Evolutionary conservation across 495 filamentous ascomycete species (phyloP).

Genomic region (Podospora sp.): DNA sequence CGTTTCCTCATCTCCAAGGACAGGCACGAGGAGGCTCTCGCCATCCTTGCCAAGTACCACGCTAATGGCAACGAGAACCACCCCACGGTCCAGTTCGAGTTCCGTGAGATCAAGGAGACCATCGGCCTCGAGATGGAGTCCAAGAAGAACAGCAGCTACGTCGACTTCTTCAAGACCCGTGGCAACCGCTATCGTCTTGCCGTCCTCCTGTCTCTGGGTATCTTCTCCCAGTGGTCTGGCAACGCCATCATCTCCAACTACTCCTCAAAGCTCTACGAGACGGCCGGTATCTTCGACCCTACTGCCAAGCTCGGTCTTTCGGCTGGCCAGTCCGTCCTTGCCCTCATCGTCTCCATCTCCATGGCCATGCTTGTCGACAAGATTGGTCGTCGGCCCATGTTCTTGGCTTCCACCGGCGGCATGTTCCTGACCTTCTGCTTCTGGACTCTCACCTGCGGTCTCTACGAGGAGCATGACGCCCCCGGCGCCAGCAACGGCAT

Average conservation of each 20-base stretch:
- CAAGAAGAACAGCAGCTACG: slow-evolving; percentile 47
- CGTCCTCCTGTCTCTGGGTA: slow-evolving; percentile 60
- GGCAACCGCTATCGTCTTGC: slow-evolving; percentile 68
- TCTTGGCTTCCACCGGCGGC: slow-evolving; percentile 59
- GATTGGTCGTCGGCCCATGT: slow-evolving; percentile 60
- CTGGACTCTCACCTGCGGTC: slow-evolving; percentile 52
- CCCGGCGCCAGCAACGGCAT: slow-evolving; percentile 51
- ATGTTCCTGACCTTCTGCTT: slow-evolving; percentile 63
- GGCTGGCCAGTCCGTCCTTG: slow-evolving; percentile 53
- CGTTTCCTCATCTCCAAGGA: slow-evolving; percentile 68
- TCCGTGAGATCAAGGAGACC: slow-evolving; percentile 61
- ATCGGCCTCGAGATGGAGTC: slow-evolving; percentile 55
- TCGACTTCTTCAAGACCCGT: slow-evolving; percentile 66
- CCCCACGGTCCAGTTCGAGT: slow-evolving; percentile 63
- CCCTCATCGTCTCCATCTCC: slow-evolving; percentile 55
- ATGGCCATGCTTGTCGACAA: slow-evolving; percentile 64
- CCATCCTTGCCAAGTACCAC: slow-evolving; percentile 59
- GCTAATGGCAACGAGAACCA: slow-evolving; percentile 58
- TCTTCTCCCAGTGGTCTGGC: slow-evolving; percentile 71
- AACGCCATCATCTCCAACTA: slow-evolving; percentile 71
- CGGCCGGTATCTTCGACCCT: slow-evolving; percentile 57
- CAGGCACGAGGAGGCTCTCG: slow-evolving; percentile 62
- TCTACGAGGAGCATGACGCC: slow-evolving; percentile 43
- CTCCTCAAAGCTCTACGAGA: slow-evolving; percentile 57
- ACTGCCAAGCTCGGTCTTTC: slow-evolving; percentile 55